Evolutionary conservation across 2,329 filamentous ascomycete species (phyloP).

Genomic region (Diaporthe eres): DNA sequence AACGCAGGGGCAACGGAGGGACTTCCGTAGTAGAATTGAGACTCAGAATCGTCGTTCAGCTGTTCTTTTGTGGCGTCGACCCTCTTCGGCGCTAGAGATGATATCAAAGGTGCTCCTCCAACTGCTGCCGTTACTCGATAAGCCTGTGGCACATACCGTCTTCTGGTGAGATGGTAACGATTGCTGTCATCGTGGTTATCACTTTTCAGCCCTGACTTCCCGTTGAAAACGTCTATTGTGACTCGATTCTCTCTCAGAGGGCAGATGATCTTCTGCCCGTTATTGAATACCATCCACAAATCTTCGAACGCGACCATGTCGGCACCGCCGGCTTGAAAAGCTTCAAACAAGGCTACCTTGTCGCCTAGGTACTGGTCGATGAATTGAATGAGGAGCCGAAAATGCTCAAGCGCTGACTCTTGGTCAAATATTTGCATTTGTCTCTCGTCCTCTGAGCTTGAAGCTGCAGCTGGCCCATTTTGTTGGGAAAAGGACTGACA

Average conservation of each 20-base stretch:
- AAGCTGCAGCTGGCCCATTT: accelerated
- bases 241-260: not conserved
- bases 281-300: not conserved
- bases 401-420: not conserved
- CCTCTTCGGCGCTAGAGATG: not conserved
- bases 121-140: not conserved
- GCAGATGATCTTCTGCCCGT: not conserved
- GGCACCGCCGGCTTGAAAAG: not conserved
- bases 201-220: accelerated
- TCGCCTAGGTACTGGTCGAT: not conserved
- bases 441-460: not conserved
- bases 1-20: too few relatives aligned
- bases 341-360: not conserved
- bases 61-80: not conserved
- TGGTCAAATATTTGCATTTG: not conserved
- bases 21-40: too few relatives aligned
- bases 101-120: not conserved
- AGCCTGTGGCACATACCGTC: not conserved
- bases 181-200: not conserved
- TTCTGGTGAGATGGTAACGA: not conserved
- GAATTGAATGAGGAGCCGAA: not conserved
- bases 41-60: not conserved
- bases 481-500: not conserved
- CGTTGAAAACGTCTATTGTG: not conserved
- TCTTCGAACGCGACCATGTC: not conserved